Base-by-base conservation (phyloP, 2,329 filamentous ascomycete species). In the Botryotinia calthae region DNA sequence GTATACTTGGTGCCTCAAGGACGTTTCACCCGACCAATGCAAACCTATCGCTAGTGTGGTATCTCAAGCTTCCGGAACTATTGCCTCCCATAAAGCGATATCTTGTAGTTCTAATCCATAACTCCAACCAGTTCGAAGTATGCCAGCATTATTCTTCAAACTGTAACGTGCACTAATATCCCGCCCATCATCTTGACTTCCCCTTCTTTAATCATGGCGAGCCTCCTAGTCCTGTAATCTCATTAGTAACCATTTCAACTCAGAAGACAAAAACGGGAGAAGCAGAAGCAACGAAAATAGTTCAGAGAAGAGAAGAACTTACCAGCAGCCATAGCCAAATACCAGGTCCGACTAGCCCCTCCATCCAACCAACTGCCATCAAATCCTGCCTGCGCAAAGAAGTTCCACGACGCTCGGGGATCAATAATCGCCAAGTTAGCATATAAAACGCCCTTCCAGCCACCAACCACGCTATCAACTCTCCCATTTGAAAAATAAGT, bases 381-480 rank as follows among this genome's bases (percentile, higher is more conserved):
- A 79, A 96, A 95, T 25, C 86, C 83, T 0, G 84, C 81, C 74
- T 88, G 84, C 1, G 86, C 86, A 81, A 99, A 98, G 82, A 95
- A 97, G 0, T 86, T 81, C 85, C 89, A 98, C 34, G 92, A 89
- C 10, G 87, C 83, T 70, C 81, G 82, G 0, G 95, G 89, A 80
- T 97, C 88, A 58, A 94, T 85, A 12, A 95, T 89, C 0, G 93
- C 94, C 61, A 93, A 86, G 81, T 97, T 98, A 34, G 90, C 93
- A 78, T 91, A 93, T 51, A 98, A 82, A 28, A 98, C 89, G 0
- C 95, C 93, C 80, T 89, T 92, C 96, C 96, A 98, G 0, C 93
- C 93, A 61, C 92, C 93, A 12, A 84, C 82, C 8, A 94, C 89
- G 0, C 84, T 81, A 71, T 92, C 88, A 1, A 88, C 88, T 16